Base-by-base conservation (phyloP, 2,329 filamentous ascomycete species). In the Fusarium devonianum region DNA sequence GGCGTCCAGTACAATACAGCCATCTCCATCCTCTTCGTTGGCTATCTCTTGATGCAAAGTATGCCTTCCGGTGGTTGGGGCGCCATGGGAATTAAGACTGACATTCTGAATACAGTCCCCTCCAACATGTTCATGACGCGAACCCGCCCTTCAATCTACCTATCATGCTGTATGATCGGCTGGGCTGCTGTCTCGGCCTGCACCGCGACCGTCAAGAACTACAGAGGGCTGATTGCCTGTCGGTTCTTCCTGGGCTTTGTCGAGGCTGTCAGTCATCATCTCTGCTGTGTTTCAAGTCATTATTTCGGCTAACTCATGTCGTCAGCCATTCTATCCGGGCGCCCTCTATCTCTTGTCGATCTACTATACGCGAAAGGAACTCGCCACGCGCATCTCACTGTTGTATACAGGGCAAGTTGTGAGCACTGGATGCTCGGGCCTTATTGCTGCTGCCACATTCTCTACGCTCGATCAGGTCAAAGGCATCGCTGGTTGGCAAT, bases 361-460 rank as follows among this genome's bases (percentile, higher is more conserved):
- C 40, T 84, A 79, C 69, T 84, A 83, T 65, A 82, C 79, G 1
- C 72, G 78, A 14, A 76, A 80, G 57, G 74, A 77, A 56, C 62
- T 78, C n/a, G 68, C 71, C 11, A 64, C 70, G 4, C 69, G 75
- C 23, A 74, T 77, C 5, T 72, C 75, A 1, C 73, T 78, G 29
- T 65, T 79, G 1, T 79, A 79, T 51, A 70, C 75, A 0, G 73
- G 74, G 5, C 69, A 68, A 22, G 65, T 71, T 22, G 49, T 71
- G 7, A 67, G 69, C 0, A 70, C 65, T 3, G 71, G 72, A 4
- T 77, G 78, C 37, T 70, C 72, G 0, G 75, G 76, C 10, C 69
- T 79, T 8, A 74, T 80, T 28, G 75, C 74, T 0, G 71, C 75
- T 1, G 75, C 70, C 5, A 72, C 76, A 13, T 77, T 77, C 41